phyloP scores from a whole-genome alignment of 257 asterid genomes.

The Linderniella brevidens region DNA sequence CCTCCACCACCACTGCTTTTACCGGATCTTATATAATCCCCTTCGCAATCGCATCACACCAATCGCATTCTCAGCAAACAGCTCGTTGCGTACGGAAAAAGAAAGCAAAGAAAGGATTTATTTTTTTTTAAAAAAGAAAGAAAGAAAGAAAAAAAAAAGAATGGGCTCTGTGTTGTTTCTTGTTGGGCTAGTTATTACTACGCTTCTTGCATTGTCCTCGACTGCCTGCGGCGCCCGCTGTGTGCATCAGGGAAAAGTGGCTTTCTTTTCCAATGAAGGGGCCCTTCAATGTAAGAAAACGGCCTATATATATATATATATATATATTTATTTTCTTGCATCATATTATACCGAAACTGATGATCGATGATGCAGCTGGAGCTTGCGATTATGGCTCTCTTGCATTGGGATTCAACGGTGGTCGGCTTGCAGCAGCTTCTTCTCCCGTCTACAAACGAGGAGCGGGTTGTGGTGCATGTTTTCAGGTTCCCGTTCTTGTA shows the following conservation, averaged over 20 bases:
- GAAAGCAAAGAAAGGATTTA: no score
- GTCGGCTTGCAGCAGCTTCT: slow-evolving; percentile 41
- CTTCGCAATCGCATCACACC: no score
- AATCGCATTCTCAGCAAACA: no score
- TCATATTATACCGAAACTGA: not conserved
- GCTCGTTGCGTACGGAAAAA: no score
- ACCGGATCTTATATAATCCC: no score
- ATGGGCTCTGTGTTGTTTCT: slow-evolving; percentile 1
- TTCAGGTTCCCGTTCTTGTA: no score
- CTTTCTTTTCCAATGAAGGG: slow-evolving; percentile 31
- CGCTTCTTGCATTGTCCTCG: slow-evolving; percentile 21
- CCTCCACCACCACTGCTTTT: no score
- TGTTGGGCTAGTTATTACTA: slow-evolving; percentile 10
- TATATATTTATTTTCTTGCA: not conserved
- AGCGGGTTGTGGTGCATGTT: slow-evolving; percentile 85
- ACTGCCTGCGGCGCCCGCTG: slow-evolving; percentile 63
- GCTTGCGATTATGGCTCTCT: slow-evolving; percentile 1
- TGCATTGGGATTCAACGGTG: slow-evolving; percentile 3
- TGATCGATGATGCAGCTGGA: slow-evolving; percentile 16
- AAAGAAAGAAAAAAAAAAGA: no score
- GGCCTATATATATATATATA: not conserved
- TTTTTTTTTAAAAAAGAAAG: no score
- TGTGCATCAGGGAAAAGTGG: slow-evolving; percentile 29
- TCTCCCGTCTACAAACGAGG: slow-evolving; percentile 47
- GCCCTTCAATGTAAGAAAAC: slow-evolving; percentile 37